These are phyloP conservation scores for Hygrophorus russula DNA, from an alignment of 768 basidiomycete genomes.

Conservation along the genomic window DNA sequence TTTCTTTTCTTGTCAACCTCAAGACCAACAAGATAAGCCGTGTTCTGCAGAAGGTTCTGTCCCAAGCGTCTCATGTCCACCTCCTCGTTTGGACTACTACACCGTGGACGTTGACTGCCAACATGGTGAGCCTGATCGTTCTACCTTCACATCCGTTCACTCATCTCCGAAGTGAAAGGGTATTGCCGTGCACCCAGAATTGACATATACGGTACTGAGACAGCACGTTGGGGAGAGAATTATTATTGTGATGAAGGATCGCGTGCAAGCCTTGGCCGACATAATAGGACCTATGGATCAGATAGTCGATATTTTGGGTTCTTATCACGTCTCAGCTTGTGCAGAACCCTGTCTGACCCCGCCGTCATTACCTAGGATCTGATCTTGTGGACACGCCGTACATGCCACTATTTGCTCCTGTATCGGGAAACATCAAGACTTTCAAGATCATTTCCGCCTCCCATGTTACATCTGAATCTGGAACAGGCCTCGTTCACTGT, in stretches of 20 bases:
- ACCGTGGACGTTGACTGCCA: constrained; percentile 92
- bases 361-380: constrained; percentile 23
- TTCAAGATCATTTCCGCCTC: constrained; percentile 51
- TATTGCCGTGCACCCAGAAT: constrained; percentile 73
- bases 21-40: constrained; percentile 11
- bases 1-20: constrained; percentile 56
- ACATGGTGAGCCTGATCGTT: constrained; percentile 53
- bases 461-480: constrained; percentile 80
- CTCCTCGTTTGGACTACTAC: constrained; percentile 95
- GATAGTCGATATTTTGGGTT: constrained; percentile 25
- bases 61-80: constrained; percentile 24
- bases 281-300: constrained; percentile 27
- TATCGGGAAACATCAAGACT: constrained; percentile 18
- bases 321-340: neutral
- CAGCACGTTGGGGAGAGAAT: constrained; percentile 11
- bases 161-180: constrained; percentile 37
- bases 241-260: constrained; percentile 41
- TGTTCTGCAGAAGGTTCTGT: constrained; percentile 22
- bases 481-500: constrained; percentile 91
- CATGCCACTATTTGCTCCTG: constrained; percentile 42
- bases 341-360: neutral
- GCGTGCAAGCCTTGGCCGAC: constrained; percentile 27
- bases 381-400: constrained; percentile 55
- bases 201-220: constrained; percentile 50
- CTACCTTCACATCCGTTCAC: neutral